phyloP scores from a whole-genome alignment of 495 filamentous ascomycete genomes.

The Neurospora tetraspora region DNA sequence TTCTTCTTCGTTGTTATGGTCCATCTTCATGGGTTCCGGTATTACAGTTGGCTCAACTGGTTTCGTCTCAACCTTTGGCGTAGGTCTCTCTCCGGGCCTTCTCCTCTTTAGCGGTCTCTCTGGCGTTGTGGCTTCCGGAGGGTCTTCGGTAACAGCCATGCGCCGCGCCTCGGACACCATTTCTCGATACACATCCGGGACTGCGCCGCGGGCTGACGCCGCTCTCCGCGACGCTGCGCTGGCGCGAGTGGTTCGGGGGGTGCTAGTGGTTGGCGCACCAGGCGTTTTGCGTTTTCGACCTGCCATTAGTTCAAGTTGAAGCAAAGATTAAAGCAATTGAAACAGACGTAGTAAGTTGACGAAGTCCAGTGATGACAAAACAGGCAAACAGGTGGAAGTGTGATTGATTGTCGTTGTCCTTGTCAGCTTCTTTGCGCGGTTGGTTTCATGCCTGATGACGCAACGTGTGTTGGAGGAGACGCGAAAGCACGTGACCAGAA shows the following conservation, averaged over 20 bases:
- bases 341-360: neutral
- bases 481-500: neutral
- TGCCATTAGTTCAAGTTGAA: slow-evolving; percentile 3
- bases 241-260: slow-evolving; percentile 6
- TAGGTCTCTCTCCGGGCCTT: slow-evolving; percentile 27
- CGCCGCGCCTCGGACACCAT: slow-evolving; percentile 8
- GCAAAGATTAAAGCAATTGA: neutral
- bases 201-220: neutral
- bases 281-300: slow-evolving; percentile 17
- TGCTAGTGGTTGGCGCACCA: neutral
- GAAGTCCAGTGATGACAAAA: neutral
- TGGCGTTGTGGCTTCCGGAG: neutral
- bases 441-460: neutral
- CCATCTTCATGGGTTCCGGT: neutral
- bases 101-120: slow-evolving; percentile 32
- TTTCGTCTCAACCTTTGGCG: slow-evolving; percentile 5
- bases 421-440: neutral
- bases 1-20: slow-evolving; percentile 15
- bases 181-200: slow-evolving; percentile 12
- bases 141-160: neutral
- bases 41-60: slow-evolving; percentile 2
- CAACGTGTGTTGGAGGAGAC: neutral
- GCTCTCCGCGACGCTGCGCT: slow-evolving; percentile 1
- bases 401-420: neutral
- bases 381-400: neutral